Conservation (phyloP, 352 stramenopile species). For the Lagenidium giganteum region DNA sequence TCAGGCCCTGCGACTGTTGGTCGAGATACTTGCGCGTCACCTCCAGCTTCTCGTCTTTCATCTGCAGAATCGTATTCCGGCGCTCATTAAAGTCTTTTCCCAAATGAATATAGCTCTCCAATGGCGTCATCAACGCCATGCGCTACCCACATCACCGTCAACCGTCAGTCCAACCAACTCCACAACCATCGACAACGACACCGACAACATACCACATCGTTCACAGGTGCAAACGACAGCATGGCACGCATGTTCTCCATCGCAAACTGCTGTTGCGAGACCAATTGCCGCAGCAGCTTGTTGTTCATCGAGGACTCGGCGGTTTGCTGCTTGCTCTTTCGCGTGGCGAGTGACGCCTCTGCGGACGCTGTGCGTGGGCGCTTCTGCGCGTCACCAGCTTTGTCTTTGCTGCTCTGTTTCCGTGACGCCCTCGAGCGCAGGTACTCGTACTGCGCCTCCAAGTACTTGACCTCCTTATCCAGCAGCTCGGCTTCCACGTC, state of each 20-base stretch:
- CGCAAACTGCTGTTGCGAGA: constrained; percentile 64
- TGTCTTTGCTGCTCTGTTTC: too few species aligned
- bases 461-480: constrained; percentile 70
- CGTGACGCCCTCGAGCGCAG: constrained; percentile 51
- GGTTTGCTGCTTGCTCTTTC: constrained; percentile 33
- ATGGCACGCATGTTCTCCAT: constrained; percentile 77
- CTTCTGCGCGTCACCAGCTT: too few species aligned
- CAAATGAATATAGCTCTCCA: constrained; percentile 71
- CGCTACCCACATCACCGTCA: too few species aligned
- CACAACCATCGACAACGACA: too few species aligned
- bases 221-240: constrained; percentile 65
- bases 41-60: constrained; percentile 75
- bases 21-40: constrained; percentile 80
- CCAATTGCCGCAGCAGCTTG: constrained; percentile 44
- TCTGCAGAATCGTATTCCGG: constrained; percentile 42
- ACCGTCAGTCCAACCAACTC: too few species aligned
- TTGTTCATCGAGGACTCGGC: constrained; percentile 42
- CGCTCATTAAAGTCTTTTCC: constrained; percentile 58
- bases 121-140: constrained; percentile 77
- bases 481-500: too few species aligned
- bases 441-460: constrained; percentile 64
- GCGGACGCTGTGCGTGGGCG: too few species aligned
- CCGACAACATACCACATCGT: too few species aligned
- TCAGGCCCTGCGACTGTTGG: constrained; percentile 50
- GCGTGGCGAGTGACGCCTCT: too few species aligned